These are phyloP conservation scores for Hypoxylon rubiginosum DNA, from an alignment of 2,329 filamentous ascomycete species.

Conservation along the genomic window DNA sequence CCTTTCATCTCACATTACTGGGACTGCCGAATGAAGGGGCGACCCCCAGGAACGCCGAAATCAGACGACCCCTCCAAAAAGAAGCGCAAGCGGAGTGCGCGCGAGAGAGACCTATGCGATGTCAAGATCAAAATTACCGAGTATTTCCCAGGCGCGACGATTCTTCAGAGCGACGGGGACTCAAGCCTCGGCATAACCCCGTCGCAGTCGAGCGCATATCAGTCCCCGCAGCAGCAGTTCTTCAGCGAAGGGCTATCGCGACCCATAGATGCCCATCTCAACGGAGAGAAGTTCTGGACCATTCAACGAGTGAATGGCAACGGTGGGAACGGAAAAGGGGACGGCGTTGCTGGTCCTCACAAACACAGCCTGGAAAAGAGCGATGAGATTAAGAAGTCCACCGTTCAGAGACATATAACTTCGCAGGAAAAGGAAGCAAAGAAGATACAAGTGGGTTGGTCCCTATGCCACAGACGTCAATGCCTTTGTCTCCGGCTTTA, in stretches of 20 bases:
- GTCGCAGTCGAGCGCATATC: constrained; percentile 39
- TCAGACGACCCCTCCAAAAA: constrained; percentile 85
- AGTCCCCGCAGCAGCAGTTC: constrained; percentile 44
- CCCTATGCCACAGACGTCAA: constrained; percentile 32
- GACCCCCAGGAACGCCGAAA: constrained; percentile 83
- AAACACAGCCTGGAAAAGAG: constrained; percentile 80
- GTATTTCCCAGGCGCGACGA: constrained; percentile 72
- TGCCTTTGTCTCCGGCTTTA: constrained; percentile 26
- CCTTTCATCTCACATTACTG: constrained; percentile 88
- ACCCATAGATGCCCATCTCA: constrained; percentile 56
- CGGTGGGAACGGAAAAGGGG: constrained; percentile 78
- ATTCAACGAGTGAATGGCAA: constrained; percentile 84
- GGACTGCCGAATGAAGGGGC: constrained; percentile 85
- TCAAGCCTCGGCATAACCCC: constrained; percentile 39
- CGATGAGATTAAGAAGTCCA: constrained; percentile 86
- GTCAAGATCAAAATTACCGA: constrained; percentile 91
- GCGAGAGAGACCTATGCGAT: constrained; percentile 83
- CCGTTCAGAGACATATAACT: constrained; percentile 74
- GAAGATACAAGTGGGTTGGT: constrained; percentile 65
- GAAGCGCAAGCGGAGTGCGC: constrained; percentile 81
- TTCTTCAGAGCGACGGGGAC: constrained; percentile 53
- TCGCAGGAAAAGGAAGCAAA: constrained; percentile 76
- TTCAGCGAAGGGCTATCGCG: constrained; percentile 42
- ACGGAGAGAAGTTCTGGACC: constrained; percentile 74
- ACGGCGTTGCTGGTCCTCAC: constrained; percentile 78